Percentiles rank a stretch among this genome's conserved stretches.
Evolutionary conservation across 768 basidiomycete genomes (phyloP).

Genomic region (Naganishia randhawae): DNA sequence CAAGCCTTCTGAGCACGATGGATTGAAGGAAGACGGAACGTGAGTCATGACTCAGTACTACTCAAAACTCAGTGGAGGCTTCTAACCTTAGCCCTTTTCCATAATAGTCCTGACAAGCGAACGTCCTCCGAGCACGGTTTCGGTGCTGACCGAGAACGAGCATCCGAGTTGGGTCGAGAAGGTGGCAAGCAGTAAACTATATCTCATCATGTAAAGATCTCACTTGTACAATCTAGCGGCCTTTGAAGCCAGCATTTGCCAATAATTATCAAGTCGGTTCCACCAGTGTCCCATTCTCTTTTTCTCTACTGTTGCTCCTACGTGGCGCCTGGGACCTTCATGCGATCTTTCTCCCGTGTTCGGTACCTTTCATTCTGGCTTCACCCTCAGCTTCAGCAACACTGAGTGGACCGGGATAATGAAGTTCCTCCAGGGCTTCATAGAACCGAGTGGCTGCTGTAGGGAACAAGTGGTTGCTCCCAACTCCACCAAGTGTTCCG

Average conservation of each 20-base stretch:
- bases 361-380: no score
- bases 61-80: neutral
- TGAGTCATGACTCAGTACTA: neutral
- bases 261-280: no score
- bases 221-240: conserved; percentile 22
- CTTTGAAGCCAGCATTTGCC: conserved; percentile 2
- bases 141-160: conserved; percentile 35
- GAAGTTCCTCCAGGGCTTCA: no score
- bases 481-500: no score
- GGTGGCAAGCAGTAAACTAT: conserved; percentile 14
- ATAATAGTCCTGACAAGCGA: conserved; percentile 49
- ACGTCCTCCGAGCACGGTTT: conserved; percentile 51
- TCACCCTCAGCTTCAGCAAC: no score
- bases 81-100: neutral
- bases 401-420: no score
- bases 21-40: conserved; percentile 49
- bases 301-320: no score
- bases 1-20: conserved; percentile 38
- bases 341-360: no score
- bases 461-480: no score
- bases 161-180: conserved; percentile 16
- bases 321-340: no score
- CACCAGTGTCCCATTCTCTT: no score
- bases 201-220: neutral
- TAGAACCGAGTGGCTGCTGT: no score